phyloP scores from a whole-genome alignment of 148 eudicot genomes.

The Vaccinium vitisidaea region DNA sequence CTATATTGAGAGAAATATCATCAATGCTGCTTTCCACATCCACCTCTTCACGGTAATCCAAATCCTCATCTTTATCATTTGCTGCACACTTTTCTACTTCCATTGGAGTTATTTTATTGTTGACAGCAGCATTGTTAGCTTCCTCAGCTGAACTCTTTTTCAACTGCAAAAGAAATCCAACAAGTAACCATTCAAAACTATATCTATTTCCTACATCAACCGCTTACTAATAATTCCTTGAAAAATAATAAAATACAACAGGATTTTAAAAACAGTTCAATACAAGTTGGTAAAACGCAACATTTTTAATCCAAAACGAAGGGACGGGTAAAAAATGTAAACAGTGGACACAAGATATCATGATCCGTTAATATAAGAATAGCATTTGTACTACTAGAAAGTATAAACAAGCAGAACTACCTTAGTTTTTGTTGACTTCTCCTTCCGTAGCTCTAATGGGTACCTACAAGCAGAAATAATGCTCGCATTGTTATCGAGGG shows the following conservation, averaged over 20 bases:
- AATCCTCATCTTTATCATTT: conserved; percentile 38
- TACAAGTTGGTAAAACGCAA: not conserved
- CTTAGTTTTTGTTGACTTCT: conserved; percentile 80
- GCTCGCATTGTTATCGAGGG: not conserved
- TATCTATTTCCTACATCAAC: conserved; percentile 11
- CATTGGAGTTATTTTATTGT: conserved; percentile 26
- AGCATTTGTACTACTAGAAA: not conserved
- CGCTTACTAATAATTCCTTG: not conserved
- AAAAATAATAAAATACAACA: not conserved
- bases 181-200: conserved; percentile 9
- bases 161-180: conserved; percentile 42
- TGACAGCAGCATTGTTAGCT: conserved; percentile 20
- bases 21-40: conserved; percentile 45
- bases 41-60: conserved; percentile 47
- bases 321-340: not conserved
- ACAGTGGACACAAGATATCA: not conserved
- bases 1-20: conserved; percentile 52
- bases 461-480: conserved; percentile 51
- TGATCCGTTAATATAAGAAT: not conserved
- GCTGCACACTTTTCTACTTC: conserved; percentile 30
- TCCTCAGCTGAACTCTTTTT: conserved; percentile 47
- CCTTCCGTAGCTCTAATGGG: conserved; percentile 95
- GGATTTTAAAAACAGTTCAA: not conserved
- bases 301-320: not conserved
- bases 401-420: conserved; percentile 30